phyloP scores from a whole-genome alignment of 352 stramenopile species.

The Pythium plurisporium region DNA sequence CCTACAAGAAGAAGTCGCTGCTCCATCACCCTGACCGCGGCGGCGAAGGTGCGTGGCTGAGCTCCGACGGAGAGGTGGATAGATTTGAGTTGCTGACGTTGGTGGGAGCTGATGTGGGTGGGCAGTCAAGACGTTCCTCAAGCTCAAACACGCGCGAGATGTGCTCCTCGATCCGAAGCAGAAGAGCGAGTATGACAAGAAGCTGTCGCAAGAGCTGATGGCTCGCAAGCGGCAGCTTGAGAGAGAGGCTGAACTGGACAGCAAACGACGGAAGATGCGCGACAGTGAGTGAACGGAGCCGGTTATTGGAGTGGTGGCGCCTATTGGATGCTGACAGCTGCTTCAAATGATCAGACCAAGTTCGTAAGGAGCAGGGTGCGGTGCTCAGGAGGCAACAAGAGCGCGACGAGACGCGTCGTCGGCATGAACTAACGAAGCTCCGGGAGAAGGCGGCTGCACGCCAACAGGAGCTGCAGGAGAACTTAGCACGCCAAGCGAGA shows the following conservation, averaged over 20 bases:
- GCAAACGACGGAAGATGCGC: constrained; percentile 54
- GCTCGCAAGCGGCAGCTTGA: constrained; percentile 65
- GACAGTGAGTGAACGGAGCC: constrained; percentile 28
- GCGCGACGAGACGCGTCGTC: constrained; percentile 21
- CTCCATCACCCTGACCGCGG: constrained; percentile 75
- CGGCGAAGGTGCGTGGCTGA: constrained; percentile 55
- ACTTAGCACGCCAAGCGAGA: constrained; percentile 37
- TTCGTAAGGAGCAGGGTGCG: constrained; percentile 52
- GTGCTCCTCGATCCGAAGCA: constrained; percentile 72
- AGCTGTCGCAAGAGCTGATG: constrained; percentile 57
- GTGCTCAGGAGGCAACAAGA: constrained; percentile 35
- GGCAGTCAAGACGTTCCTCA: constrained; percentile 76
- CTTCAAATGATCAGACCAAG: constrained; percentile 35
- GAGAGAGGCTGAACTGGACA: constrained; percentile 51
- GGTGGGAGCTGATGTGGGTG: not conserved
- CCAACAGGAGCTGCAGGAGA: constrained; percentile 53
- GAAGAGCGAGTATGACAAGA: constrained; percentile 82
- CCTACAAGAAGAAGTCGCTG: constrained; percentile 83
- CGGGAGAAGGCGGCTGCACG: constrained; percentile 46
- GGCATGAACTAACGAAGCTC: constrained; percentile 44
- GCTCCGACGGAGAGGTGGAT: not conserved
- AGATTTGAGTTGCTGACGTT: not conserved
- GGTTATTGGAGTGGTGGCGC: not conserved
- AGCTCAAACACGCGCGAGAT: constrained; percentile 75
- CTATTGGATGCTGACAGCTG: no score